Evolutionary conservation across 2,329 filamentous ascomycete species (phyloP).

Genomic region (Phaeosphaeriaceae sp.): DNA sequence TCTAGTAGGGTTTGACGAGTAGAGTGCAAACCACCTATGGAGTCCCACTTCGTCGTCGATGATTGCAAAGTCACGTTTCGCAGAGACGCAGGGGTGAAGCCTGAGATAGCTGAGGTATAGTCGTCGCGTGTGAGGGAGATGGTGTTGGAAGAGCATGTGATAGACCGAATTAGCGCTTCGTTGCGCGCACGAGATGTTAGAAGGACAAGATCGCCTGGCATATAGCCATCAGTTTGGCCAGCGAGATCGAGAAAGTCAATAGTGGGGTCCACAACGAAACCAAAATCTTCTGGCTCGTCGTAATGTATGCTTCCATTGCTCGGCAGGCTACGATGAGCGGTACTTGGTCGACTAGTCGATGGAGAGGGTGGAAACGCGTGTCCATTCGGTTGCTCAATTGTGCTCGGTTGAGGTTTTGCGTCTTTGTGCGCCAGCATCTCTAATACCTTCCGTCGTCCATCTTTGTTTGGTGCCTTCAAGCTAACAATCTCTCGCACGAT

Average conservation of each 20-base stretch:
- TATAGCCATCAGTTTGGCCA: slow-evolving; percentile 94
- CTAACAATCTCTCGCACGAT: slow-evolving; percentile 90
- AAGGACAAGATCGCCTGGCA: slow-evolving; percentile 90
- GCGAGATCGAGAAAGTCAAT: slow-evolving; percentile 93
- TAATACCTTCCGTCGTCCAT: slow-evolving; percentile 81
- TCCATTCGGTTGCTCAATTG: slow-evolving; percentile 28
- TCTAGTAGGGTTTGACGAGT: slow-evolving; percentile 92
- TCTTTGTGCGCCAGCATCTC: slow-evolving; percentile 71
- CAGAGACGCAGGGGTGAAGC: slow-evolving; percentile 92
- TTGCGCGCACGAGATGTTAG: slow-evolving; percentile 87
- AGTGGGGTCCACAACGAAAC: slow-evolving; percentile 75
- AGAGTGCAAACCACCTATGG: slow-evolving; percentile 85
- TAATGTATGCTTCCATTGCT: slow-evolving; percentile 42
- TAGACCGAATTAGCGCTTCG: slow-evolving; percentile 87
- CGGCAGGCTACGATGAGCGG: slow-evolving; percentile 52
- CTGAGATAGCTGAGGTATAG: slow-evolving; percentile 83
- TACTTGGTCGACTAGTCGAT: slow-evolving; percentile 54
- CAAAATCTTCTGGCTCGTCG: slow-evolving; percentile 49
- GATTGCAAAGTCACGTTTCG: slow-evolving; percentile 93
- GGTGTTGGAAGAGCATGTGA: slow-evolving; percentile 53
- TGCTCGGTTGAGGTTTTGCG: slow-evolving; percentile 34
- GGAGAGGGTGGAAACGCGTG: slow-evolving; percentile 53
- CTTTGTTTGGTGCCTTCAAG: slow-evolving; percentile 90
- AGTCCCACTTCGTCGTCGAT: slow-evolving; percentile 89
- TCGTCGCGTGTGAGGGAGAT: slow-evolving; percentile 75